phyloP scores from a whole-genome alignment of 2,329 filamentous ascomycete species.

The Aspergillus pseudoviridinutans region DNA sequence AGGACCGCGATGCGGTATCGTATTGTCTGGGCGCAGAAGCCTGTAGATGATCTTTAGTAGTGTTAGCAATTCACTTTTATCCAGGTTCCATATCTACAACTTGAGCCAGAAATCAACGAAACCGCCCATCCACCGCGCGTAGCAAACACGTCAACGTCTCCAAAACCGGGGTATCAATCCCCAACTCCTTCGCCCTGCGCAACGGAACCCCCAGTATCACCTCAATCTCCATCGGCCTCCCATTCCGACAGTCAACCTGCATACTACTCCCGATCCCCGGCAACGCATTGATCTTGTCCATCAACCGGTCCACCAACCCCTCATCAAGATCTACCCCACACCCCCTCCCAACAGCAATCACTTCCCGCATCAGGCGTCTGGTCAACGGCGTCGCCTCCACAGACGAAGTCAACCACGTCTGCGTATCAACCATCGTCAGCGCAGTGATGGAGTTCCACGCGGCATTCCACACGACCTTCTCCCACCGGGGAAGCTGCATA shows the following conservation, averaged over 20 bases:
- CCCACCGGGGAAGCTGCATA: conserved; percentile 38
- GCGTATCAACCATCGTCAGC: conserved; percentile 41
- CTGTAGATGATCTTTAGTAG: too few relatives aligned
- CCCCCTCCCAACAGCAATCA: conserved; percentile 38
- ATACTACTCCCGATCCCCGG: conserved; percentile 43
- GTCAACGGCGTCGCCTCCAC: conserved; percentile 38
- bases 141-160: conserved; percentile 37
- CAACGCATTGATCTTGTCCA: conserved; percentile 38
- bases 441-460: conserved; percentile 43
- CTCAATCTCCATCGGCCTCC: conserved; percentile 44
- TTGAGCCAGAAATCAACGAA: background rate
- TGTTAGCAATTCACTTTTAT: too few relatives aligned
- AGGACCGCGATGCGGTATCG: too few relatives aligned
- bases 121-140: conserved; percentile 22
- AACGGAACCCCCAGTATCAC: conserved; percentile 45
- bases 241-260: conserved; percentile 42
- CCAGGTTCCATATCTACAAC: too few relatives aligned
- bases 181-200: conserved; percentile 36
- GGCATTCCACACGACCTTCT: conserved; percentile 42
- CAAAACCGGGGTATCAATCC: conserved; percentile 38
- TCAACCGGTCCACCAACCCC: conserved; percentile 35
- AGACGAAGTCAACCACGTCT: conserved; percentile 41
- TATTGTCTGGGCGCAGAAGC: too few relatives aligned
- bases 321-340: conserved; percentile 38
- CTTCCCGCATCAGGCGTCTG: conserved; percentile 40